Conservation (phyloP, 305 asterid species). For the Coffea humblotiana region DNA sequence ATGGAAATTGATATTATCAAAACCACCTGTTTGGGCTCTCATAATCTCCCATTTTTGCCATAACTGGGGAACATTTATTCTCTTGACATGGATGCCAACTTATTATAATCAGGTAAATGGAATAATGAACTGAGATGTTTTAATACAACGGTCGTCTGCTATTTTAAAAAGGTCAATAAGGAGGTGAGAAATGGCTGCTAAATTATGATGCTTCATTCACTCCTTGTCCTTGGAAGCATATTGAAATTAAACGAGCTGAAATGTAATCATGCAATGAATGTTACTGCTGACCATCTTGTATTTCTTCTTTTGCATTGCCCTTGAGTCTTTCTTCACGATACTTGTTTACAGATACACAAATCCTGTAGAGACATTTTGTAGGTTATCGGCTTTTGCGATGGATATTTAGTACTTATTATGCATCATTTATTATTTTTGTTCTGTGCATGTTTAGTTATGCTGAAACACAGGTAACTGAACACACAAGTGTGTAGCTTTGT, state of each 20-base stretch:
- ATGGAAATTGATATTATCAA: slow-evolving; percentile 81
- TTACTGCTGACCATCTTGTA: neutral
- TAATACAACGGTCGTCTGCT: neutral
- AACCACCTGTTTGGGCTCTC: slow-evolving; percentile 99
- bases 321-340: neutral
- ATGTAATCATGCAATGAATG: neutral
- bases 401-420: neutral
- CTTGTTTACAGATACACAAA: neutral
- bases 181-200: neutral
- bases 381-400: neutral
- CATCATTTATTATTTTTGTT: neutral
- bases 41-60: slow-evolving; percentile 97
- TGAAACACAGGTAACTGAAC: neutral
- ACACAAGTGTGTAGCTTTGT: neutral
- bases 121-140: slow-evolving; percentile 7
- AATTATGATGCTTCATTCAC: neutral
- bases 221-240: neutral
- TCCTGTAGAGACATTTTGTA: neutral
- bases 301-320: neutral
- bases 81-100: slow-evolving; percentile 97
- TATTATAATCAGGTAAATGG: slow-evolving; percentile 90
- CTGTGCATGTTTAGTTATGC: neutral
- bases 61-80: slow-evolving; percentile 98
- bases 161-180: neutral
- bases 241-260: neutral